Base-by-base conservation (phyloP, 352 stramenopile genomes). In the Peronospora farinosa region DNA sequence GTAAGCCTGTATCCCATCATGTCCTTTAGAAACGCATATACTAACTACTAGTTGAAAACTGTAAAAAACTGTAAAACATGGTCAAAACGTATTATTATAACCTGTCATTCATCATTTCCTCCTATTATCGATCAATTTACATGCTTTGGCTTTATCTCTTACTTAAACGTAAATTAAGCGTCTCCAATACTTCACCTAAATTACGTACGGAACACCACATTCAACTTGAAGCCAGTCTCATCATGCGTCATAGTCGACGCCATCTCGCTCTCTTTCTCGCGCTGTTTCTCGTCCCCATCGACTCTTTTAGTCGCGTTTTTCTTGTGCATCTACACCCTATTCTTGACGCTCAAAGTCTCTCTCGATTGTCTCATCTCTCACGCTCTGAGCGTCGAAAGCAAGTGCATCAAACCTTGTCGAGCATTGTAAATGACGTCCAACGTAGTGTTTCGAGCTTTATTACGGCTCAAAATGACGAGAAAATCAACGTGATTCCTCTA, bases 251-350 rank as follows among this genome's bases (percentile, higher is more conserved):
- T 19, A n/a, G 41, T 33, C 43, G 50, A n/a, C 19, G 40, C 15
- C 45, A 51, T 45, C 55, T 62, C 37, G 40, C 31, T 46, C 50
- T 65, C 36, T 32, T 65, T 31, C 23, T 67, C 28, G 13, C 47
- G 44, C 47, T 54, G 31, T 43, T 23, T 19, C 37, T 68, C 13
- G 10, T 3, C 27, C 38, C 21, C 16, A 31, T 11, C 7, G 11
- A 9, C 36, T 50, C 17, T 0, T 15, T 47, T 8, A 6, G 21
- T 30, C 40, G 23, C 15, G 51, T 68, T 2, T 41, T 78, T 31
- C 64, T 84, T 37, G 72, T 84, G 27, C 64, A 75, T 23, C 53
- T 84, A 2, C 57, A 78, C 31, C 72, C 69, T 13, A 38, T 35
- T 0, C 21, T 78, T 2, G 36, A 69, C 10, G 10, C 49, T 13